Evolutionary conservation across 129 eudicot species (phyloP).

Genomic region (Gnaphalium uliginosum): DNA sequence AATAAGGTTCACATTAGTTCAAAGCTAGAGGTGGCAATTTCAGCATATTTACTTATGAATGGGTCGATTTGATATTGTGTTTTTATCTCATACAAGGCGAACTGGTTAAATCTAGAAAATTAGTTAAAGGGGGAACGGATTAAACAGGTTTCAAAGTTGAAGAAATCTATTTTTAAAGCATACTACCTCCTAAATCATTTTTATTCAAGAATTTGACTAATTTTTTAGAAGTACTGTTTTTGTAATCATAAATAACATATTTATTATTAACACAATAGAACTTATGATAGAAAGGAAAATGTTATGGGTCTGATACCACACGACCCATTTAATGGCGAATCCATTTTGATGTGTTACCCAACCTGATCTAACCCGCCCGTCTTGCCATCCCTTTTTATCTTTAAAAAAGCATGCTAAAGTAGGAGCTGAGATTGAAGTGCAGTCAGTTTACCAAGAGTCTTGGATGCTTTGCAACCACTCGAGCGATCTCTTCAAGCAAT

Average conservation of each 20-base stretch:
- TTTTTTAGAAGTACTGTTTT: background rate
- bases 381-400: too few relatives aligned
- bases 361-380: background rate
- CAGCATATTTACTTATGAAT: conserved; percentile 7
- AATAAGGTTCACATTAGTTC: conserved; percentile 22
- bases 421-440: conserved; percentile 2
- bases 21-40: background rate
- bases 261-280: background rate
- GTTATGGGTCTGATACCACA: background rate
- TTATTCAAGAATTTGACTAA: background rate
- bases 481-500: conserved; percentile 81
- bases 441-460: conserved; percentile 68
- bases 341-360: too few relatives aligned
- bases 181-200: background rate
- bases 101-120: too few relatives aligned
- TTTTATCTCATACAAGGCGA: too few relatives aligned
- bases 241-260: background rate
- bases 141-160: too few relatives aligned
- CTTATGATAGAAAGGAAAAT: background rate
- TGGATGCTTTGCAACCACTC: conserved; percentile 86
- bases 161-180: too few relatives aligned
- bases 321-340: background rate
- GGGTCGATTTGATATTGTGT: background rate
- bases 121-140: too few relatives aligned
- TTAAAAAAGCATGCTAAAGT: background rate